phyloP scores from a whole-genome alignment of 768 basidiomycete genomes.

The Tulasnella sp. region DNA sequence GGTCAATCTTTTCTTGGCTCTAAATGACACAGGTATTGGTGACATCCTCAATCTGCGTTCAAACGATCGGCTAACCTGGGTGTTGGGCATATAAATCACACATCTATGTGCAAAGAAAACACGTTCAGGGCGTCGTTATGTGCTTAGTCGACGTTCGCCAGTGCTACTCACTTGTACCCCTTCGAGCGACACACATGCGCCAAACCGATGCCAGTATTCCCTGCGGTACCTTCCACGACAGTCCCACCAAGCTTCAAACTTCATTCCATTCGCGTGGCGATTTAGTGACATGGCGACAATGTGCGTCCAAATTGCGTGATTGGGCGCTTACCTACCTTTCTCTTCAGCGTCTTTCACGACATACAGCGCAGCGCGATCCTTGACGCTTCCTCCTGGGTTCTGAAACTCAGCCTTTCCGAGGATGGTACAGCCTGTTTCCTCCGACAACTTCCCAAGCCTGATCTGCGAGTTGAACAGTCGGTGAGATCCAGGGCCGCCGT shows the following conservation, averaged over 20 bases:
- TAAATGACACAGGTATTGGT: constrained; percentile 25
- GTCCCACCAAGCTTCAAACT: constrained; percentile 90
- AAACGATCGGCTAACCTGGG: constrained; percentile 43
- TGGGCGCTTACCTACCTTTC: constrained; percentile 53
- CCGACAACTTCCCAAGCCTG: constrained; percentile 66
- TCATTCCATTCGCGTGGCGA: constrained; percentile 6
- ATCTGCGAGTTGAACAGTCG: constrained; percentile 42
- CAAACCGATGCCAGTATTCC: constrained; percentile 94
- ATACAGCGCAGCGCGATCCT: constrained; percentile 91
- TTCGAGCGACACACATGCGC: constrained; percentile 87
- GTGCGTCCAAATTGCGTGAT: neutral
- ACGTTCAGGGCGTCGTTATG: neutral
- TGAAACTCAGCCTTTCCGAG: constrained; percentile 98
- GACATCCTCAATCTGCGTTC: neutral
- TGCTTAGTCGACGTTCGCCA: neutral
- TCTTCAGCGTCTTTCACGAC: constrained; percentile 80
- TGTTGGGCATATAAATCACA: constrained; percentile 98
- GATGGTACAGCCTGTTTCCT: constrained; percentile 72
- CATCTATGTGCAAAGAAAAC: constrained; percentile 34
- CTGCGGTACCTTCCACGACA: constrained; percentile 95
- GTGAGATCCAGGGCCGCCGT: constrained; percentile 10
- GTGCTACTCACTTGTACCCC: constrained; percentile 54
- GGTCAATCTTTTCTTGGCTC: constrained; percentile 98
- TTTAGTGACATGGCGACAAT: neutral
- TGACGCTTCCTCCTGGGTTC: constrained; percentile 96